phyloP scores from a whole-genome alignment of 1,139 yeast species.

The Diutina siamensis region DNA sequence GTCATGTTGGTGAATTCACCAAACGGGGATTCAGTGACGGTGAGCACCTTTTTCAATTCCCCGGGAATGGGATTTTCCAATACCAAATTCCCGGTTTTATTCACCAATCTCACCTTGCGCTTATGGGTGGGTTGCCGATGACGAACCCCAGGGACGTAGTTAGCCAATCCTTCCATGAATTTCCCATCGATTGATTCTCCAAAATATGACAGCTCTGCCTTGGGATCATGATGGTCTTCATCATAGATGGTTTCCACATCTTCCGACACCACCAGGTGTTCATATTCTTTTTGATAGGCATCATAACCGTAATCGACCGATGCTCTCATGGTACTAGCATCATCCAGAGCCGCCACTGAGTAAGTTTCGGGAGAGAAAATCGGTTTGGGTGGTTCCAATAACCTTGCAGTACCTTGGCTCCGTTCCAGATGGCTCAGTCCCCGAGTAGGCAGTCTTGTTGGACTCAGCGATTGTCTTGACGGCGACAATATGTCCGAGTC shows the following conservation, averaged over 20 bases:
- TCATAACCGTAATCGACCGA: constrained; percentile 20
- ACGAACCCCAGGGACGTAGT: constrained; percentile 26
- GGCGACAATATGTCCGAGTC: constrained; percentile 7
- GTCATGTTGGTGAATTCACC: constrained; percentile 94
- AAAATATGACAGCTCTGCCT: constrained; percentile 25
- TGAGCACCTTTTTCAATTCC: constrained; percentile 65
- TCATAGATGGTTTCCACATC: constrained; percentile 31
- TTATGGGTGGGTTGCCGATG: constrained; percentile 24
- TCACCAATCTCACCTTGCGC: constrained; percentile 51
- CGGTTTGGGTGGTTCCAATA: constrained; percentile 54
- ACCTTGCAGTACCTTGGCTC: constrained; percentile 15
- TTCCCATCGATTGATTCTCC: constrained; percentile 35
- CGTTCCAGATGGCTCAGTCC: not conserved
- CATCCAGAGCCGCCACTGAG: constrained; percentile 11
- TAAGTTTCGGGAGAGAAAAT: constrained; percentile 50
- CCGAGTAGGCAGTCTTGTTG: constrained; percentile 9
- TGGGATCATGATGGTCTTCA: constrained; percentile 13
- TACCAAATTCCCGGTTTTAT: constrained; percentile 64
- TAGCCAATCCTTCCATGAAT: constrained; percentile 31
- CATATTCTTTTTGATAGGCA: constrained; percentile 26
- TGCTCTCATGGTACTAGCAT: not conserved
- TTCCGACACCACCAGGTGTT: constrained; percentile 24
- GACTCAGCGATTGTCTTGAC: constrained; percentile 30
- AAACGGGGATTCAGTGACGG: constrained; percentile 61
- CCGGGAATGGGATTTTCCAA: constrained; percentile 91